A percentile compares a stretch with the other conserved stretches of the same genome.
Conservation (phyloP, 345 rosid genomes). For the Stellera chamaejasme region DNA sequence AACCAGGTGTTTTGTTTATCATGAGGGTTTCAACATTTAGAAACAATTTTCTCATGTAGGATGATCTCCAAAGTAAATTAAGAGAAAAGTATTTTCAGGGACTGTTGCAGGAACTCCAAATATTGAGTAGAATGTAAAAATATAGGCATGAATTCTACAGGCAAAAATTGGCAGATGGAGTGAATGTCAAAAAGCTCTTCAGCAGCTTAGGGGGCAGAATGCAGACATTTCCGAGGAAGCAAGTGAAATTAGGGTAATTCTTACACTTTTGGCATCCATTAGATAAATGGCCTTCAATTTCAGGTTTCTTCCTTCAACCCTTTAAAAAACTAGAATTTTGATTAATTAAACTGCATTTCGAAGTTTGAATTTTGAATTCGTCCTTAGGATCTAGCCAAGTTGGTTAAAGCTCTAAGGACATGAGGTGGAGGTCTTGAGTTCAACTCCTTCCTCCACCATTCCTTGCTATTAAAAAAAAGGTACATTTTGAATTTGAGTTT, state of each 20-base stretch:
- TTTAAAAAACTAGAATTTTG: too few relatives aligned
- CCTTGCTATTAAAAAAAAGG: conserved; percentile 1
- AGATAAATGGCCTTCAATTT: too few relatives aligned
- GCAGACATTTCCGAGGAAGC: conserved; percentile 49
- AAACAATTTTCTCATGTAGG: background rate
- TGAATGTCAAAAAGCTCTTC: conserved; percentile 42
- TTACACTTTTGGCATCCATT: background rate
- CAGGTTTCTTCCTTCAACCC: too few relatives aligned
- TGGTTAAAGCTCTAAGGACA: background rate
- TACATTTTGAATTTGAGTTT: background rate
- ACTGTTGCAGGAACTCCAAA: background rate
- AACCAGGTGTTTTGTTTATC: background rate
- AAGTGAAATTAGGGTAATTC: conserved; percentile 45
- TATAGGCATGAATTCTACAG: conserved; percentile 21
- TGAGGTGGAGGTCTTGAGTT: background rate
- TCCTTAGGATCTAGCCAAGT: too few relatives aligned
- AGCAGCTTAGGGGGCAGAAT: conserved; percentile 34
- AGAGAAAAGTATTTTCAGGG: too few relatives aligned
- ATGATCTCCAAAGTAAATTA: too few relatives aligned
- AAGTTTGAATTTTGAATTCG: too few relatives aligned
- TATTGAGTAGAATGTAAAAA: background rate
- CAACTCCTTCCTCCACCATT: background rate
- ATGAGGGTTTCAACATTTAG: background rate
- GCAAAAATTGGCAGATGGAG: conserved; percentile 37
- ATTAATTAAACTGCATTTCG: too few relatives aligned